phyloP scores from a whole-genome alignment of 1,139 yeast genomes.

The Lodderomyces theae region DNA sequence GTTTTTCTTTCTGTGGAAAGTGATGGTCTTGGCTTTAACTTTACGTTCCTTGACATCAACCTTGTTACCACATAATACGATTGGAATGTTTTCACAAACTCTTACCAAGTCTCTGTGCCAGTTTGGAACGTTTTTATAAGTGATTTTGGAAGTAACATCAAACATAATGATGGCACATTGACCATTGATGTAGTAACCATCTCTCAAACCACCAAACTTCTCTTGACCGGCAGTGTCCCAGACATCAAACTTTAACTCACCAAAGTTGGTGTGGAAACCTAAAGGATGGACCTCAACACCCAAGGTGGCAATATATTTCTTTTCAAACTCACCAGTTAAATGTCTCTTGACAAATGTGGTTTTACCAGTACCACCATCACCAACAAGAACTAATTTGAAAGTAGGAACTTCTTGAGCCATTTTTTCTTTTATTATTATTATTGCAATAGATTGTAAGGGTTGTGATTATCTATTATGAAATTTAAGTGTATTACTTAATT shows the following conservation, averaged over 20 bases:
- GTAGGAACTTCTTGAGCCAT: constrained; percentile 91
- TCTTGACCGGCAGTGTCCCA: constrained; percentile 99
- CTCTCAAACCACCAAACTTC: constrained; percentile 99
- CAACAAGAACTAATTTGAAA: constrained; percentile 96
- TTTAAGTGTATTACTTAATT: too few species aligned
- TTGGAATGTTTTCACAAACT: constrained; percentile 99
- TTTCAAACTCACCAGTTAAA: constrained; percentile 99
- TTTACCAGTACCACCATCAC: constrained; percentile 99
- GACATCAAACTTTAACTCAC: constrained; percentile 98
- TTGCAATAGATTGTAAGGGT: too few species aligned
- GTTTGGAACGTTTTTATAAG: constrained; percentile 99
- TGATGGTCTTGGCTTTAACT: constrained; percentile 99
- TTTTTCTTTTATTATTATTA: too few species aligned
- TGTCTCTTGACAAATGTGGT: constrained; percentile 99
- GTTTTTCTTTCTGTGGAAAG: constrained; percentile 99
- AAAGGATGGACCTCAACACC: constrained; percentile 99
- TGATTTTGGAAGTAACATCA: constrained; percentile 98
- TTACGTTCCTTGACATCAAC: constrained; percentile 99
- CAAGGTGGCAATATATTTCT: constrained; percentile 97
- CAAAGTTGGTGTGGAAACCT: constrained; percentile 97
- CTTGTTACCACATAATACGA: constrained; percentile 98
- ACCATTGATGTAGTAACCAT: constrained; percentile 98
- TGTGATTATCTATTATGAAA: neutral
- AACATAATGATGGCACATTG: constrained; percentile 99
- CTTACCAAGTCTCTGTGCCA: constrained; percentile 99